A percentile compares a stretch with the other conserved stretches of the same genome.
phyloP scores from a whole-genome alignment of 2,329 filamentous ascomycete genomes.

The Ascochyta clinopodiicola region DNA sequence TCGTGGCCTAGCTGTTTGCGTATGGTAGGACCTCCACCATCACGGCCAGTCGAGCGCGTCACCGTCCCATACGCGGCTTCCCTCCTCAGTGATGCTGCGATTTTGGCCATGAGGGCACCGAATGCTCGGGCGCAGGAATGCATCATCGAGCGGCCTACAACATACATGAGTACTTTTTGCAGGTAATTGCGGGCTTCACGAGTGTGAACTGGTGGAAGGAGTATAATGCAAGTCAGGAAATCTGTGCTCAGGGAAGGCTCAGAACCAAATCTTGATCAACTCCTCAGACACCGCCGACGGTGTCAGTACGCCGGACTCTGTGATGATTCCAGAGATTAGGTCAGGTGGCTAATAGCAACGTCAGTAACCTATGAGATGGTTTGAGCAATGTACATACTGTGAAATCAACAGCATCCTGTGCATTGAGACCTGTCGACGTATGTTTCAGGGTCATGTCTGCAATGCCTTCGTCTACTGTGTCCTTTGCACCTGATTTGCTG shows the following conservation, averaged over 20 bases:
- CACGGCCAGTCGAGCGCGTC: conserved; percentile 10
- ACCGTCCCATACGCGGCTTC: conserved; percentile 15
- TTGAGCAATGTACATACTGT: conserved; percentile 58
- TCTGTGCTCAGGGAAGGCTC: conserved; percentile 29
- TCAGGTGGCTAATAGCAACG: conserved; percentile 63
- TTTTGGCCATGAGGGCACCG: conserved; percentile 12
- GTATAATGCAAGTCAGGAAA: conserved; percentile 10
- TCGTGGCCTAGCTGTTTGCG: background rate
- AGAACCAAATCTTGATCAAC: conserved; percentile 68
- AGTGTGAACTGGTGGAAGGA: background rate
- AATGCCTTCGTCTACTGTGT: conserved; percentile 53
- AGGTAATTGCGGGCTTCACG: background rate
- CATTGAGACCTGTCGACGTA: conserved; percentile 30
- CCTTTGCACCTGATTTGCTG: conserved; percentile 37
- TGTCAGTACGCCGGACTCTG: conserved; percentile 74
- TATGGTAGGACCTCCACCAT: background rate
- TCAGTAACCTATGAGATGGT: conserved; percentile 5
- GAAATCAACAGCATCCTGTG: conserved; percentile 69
- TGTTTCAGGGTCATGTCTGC: conserved; percentile 38
- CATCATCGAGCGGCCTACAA: conserved; percentile 18
- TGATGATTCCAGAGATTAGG: conserved; percentile 75
- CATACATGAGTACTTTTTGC: conserved; percentile 16
- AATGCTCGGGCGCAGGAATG: conserved; percentile 12
- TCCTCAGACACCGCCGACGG: conserved; percentile 74
- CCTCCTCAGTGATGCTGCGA: conserved; percentile 21